Percentiles rank a stretch among this genome's conserved stretches.
Evolutionary conservation across 306 rosid genomes (phyloP).

Genomic region (Coriaria nepalensis): DNA sequence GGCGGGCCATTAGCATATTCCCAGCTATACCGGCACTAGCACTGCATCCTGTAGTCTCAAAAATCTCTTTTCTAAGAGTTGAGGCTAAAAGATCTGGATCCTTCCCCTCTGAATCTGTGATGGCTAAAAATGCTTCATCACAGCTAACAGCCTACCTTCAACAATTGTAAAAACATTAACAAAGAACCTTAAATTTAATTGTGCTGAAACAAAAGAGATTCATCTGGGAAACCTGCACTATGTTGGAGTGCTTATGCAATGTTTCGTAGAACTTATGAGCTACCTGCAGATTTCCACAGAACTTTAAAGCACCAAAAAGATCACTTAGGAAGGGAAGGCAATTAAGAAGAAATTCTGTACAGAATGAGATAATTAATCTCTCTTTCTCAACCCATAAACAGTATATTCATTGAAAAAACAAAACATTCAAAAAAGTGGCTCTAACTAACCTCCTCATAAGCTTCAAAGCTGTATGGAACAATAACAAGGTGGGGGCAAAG

Average conservation of each 20-base stretch:
- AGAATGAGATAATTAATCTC: background rate
- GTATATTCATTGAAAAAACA: too few species aligned
- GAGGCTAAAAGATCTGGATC: slow-evolving; percentile 65
- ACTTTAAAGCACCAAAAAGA: slow-evolving; percentile 2
- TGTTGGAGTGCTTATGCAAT: slow-evolving; percentile 64
- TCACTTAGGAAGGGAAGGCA: background rate
- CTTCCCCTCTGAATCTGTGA: slow-evolving; percentile 37
- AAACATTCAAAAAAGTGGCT: background rate
- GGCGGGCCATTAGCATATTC: slow-evolving; percentile 91
- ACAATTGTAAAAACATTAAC: slow-evolving; percentile 11
- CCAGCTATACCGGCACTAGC: slow-evolving; percentile 84
- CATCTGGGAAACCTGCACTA: slow-evolving; percentile 57
- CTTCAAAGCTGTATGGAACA: slow-evolving; percentile 81
- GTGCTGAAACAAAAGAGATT: background rate
- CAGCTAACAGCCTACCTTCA: slow-evolving; percentile 85
- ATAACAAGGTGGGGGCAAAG: slow-evolving; percentile 69
- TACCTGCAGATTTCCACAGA: slow-evolving; percentile 48
- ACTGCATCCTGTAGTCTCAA: slow-evolving; percentile 65
- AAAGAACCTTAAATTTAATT: slow-evolving; percentile 7
- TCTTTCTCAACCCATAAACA: slow-evolving; percentile 2
- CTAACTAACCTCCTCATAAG: slow-evolving; percentile 69
- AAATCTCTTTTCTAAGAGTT: slow-evolving; percentile 60
- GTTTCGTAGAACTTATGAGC: slow-evolving; percentile 79
- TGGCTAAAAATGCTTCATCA: slow-evolving; percentile 87
- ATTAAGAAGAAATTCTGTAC: background rate